Conservation (phyloP, 208 protist species). For the Trypanosoma congolense region DNA sequence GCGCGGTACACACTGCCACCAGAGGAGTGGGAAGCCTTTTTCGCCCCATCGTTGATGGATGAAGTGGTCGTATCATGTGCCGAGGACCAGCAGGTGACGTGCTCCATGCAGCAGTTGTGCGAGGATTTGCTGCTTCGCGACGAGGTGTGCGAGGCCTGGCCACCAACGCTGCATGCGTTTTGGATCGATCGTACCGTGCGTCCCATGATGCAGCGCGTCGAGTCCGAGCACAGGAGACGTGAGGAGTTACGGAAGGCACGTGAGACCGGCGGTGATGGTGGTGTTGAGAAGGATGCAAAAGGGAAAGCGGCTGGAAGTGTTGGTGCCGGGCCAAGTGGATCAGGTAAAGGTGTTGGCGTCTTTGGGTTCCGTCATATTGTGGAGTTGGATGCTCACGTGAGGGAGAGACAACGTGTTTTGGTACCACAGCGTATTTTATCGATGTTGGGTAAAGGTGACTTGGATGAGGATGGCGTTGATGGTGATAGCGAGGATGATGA, state of each 20-base stretch:
- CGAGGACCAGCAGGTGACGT: conserved; percentile 45
- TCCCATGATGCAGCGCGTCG: conserved; percentile 42
- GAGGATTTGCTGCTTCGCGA: conserved; percentile 50
- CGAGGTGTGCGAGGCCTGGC: conserved; percentile 81
- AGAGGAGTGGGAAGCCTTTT: conserved; percentile 69
- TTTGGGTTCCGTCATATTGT: conserved; percentile 61
- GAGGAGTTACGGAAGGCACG: conserved; percentile 17
- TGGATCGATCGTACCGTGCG: conserved; percentile 45
- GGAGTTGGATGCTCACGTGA: conserved; percentile 30
- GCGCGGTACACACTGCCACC: conserved; percentile 61
- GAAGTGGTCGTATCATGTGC: conserved; percentile 61
- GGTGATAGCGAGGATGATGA: conserved; percentile 23
- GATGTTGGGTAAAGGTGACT: conserved; percentile 26
- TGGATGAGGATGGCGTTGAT: conserved; percentile 16
- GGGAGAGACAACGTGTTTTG: conserved; percentile 37
- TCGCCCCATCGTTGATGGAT: conserved; percentile 54
- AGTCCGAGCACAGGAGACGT: conserved; percentile 27
- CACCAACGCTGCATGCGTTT: conserved; percentile 42
- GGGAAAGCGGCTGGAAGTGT: not conserved
- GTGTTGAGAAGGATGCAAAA: not conserved
- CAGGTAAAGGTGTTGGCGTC: conserved; percentile 39
- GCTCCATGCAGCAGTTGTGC: conserved; percentile 46
- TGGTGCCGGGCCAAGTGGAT: conserved; percentile 1
- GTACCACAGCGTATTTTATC: conserved; percentile 53
- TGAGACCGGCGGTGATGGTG: not conserved